Evolutionary conservation across 768 basidiomycete genomes (phyloP).

Genomic region (Fomitopsis pulvina): DNA sequence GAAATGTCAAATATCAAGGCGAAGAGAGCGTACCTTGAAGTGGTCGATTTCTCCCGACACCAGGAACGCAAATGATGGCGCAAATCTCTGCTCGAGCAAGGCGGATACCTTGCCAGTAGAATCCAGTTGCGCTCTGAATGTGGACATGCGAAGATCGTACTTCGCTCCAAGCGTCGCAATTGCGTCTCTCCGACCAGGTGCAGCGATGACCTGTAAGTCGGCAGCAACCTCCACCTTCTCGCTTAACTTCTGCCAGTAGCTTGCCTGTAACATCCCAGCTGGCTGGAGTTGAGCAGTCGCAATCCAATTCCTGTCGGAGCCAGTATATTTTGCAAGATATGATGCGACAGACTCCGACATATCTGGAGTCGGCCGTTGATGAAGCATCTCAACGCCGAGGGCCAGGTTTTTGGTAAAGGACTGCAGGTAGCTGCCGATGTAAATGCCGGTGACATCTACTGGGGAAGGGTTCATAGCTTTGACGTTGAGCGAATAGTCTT

Average conservation of each 20-base stretch:
- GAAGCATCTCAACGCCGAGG: constrained; percentile 78
- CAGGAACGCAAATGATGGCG: constrained; percentile 90
- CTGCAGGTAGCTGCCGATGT: constrained; percentile 87
- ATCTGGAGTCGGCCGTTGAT: constrained; percentile 71
- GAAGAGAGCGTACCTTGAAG: constrained; percentile 66
- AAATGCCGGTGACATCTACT: constrained; percentile 83
- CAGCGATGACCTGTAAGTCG: constrained; percentile 78
- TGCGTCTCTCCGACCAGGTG: constrained; percentile 80
- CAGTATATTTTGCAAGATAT: constrained; percentile 76
- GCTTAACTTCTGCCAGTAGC: constrained; percentile 94
- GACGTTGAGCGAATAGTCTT: constrained; percentile 77
- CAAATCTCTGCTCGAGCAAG: constrained; percentile 91
- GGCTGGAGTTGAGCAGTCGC: constrained; percentile 88
- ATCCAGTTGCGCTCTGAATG: constrained; percentile 92
- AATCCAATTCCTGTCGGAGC: constrained; percentile 75
- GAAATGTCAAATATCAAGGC: background rate
- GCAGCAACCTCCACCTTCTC: constrained; percentile 98
- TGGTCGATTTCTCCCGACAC: constrained; percentile 98
- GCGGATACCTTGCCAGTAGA: constrained; percentile 94
- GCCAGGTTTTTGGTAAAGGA: constrained; percentile 89
- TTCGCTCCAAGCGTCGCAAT: constrained; percentile 92
- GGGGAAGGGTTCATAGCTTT: constrained; percentile 92
- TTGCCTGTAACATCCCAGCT: constrained; percentile 78
- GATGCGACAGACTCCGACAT: constrained; percentile 65
- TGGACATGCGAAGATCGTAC: constrained; percentile 91